Percentiles rank a stretch among this genome's conserved stretches.
Conservation (phyloP, 306 rosid genomes). For the Calophaca sinica region DNA sequence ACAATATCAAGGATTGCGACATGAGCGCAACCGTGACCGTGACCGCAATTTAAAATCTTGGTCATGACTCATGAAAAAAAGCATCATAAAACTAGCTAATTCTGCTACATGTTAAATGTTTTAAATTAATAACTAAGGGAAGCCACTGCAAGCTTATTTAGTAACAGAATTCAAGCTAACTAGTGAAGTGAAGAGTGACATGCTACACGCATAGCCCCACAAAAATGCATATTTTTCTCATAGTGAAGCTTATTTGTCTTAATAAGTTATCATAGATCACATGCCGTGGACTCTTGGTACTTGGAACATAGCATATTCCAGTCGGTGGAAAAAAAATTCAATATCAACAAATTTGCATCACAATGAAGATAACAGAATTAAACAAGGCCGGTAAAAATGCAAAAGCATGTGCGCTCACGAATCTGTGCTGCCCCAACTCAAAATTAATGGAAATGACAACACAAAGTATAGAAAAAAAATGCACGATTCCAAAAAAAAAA, state of each 20-base stretch:
- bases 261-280: too few relatives aligned
- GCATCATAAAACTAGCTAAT: conserved; percentile 14
- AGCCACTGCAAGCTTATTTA: conserved; percentile 14
- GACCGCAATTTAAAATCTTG: too few relatives aligned
- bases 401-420: conserved; percentile 14
- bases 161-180: neutral
- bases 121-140: neutral
- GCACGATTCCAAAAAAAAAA: too few relatives aligned
- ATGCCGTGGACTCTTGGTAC: too few relatives aligned
- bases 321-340: conserved; percentile 29
- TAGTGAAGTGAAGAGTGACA: too few relatives aligned
- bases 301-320: conserved; percentile 23
- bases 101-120: conserved; percentile 5
- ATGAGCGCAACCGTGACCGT: too few relatives aligned
- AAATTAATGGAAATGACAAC: conserved; percentile 1
- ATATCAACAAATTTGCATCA: conserved; percentile 29
- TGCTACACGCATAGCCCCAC: too few relatives aligned
- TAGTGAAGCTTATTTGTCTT: too few relatives aligned
- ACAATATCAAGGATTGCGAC: neutral
- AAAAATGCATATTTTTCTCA: too few relatives aligned
- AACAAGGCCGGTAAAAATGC: neutral
- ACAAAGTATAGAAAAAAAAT: conserved; percentile 20
- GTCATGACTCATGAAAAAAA: conserved; percentile 4
- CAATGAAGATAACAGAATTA: neutral
- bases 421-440: conserved; percentile 1